Conservation (phyloP, 495 filamentous ascomycete species). For the Aeminium ludgeri region DNA sequence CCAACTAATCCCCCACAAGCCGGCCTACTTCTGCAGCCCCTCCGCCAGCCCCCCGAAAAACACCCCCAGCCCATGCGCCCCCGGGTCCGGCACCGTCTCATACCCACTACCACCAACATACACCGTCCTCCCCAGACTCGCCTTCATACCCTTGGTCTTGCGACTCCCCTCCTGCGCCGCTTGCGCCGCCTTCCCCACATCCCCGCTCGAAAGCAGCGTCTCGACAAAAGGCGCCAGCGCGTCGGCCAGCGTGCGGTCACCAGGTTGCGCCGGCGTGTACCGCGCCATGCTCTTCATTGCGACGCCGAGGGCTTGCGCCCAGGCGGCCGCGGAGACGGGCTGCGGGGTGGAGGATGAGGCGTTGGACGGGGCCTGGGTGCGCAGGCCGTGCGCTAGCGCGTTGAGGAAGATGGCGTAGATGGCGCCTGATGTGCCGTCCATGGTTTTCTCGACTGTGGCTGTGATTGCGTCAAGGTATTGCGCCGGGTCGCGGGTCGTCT, state of each 20-base stretch:
- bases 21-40: slow-evolving; percentile 22
- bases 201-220: slow-evolving; percentile 42
- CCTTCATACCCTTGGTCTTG: slow-evolving; percentile 76
- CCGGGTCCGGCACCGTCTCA: slow-evolving; percentile 77
- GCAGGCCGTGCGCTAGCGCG: slow-evolving; percentile 61
- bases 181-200: slow-evolving; percentile 52
- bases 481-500: slow-evolving; percentile 50
- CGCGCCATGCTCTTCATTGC: slow-evolving; percentile 53
- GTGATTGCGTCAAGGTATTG: slow-evolving; percentile 58
- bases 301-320: slow-evolving; percentile 56
- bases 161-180: slow-evolving; percentile 63
- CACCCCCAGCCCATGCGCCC: slow-evolving; percentile 65
- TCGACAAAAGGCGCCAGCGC: slow-evolving; percentile 75
- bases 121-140: slow-evolving; percentile 71
- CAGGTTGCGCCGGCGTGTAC: slow-evolving; percentile 80
- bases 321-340: slow-evolving; percentile 36
- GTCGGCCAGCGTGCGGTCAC: slow-evolving; percentile 84
- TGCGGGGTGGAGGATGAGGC: slow-evolving; percentile 30
- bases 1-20: too few relatives aligned
- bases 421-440: slow-evolving; percentile 94
- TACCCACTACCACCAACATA: slow-evolving; percentile 79
- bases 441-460: slow-evolving; percentile 67
- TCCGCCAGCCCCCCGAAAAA: slow-evolving; percentile 66
- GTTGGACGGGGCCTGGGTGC: slow-evolving; percentile 34
- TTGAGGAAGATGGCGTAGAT: slow-evolving; percentile 95